These are phyloP conservation scores for Colletotrichum lini DNA, from an alignment of 2,329 filamentous ascomycete genomes.

Conservation along the genomic window DNA sequence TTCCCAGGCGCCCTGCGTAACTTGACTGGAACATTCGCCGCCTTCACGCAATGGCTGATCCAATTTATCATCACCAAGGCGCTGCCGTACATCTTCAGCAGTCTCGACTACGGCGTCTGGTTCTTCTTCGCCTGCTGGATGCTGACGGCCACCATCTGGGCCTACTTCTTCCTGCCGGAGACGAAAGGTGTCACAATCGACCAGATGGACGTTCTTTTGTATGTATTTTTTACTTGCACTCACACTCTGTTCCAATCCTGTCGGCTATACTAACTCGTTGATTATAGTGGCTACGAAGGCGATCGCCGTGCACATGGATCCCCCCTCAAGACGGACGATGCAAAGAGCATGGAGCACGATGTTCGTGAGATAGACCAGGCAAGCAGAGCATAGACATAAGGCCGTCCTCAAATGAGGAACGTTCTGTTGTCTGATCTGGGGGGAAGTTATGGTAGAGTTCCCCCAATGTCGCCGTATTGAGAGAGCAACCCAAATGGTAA, in stretches of 20 bases:
- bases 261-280: not conserved
- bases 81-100: constrained; percentile 60
- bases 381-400: not conserved
- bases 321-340: constrained; percentile 3
- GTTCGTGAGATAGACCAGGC: constrained; percentile 25
- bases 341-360: constrained; percentile 32
- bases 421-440: no score
- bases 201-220: constrained; percentile 59
- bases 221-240: not conserved
- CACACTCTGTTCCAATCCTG: not conserved
- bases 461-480: no score
- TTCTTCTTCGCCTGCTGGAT: constrained; percentile 71
- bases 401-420: no score
- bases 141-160: constrained; percentile 62
- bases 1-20: constrained; percentile 60
- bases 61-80: constrained; percentile 61
- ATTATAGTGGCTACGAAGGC: constrained; percentile 31
- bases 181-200: constrained; percentile 69
- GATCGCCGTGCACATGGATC: constrained; percentile 15
- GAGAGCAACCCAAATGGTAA: no score
- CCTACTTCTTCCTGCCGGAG: constrained; percentile 68
- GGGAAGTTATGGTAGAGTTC: no score
- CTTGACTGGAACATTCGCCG: constrained; percentile 58
- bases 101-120: constrained; percentile 65
- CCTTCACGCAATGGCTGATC: constrained; percentile 57